Base-by-base conservation (phyloP, 106 monocot species). In the Triglochin maritima region DNA sequence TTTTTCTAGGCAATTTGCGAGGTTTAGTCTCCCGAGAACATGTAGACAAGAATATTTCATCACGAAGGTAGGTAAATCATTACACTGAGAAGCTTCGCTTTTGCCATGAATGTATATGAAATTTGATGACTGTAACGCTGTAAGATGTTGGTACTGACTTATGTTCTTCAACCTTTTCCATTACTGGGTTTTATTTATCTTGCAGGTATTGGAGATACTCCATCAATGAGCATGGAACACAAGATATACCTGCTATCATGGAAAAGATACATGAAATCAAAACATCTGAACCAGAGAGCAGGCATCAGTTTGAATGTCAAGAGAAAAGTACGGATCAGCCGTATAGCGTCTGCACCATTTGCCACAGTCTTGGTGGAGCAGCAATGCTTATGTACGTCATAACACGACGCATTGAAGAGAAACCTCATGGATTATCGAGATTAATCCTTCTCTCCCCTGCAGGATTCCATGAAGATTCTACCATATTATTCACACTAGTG, bases 191-290 rank as follows among this genome's bases (percentile, higher is more conserved):
- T 52, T 52, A 8, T 8, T 52, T 52, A 7, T 42, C 17, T 58
- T 57, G 57, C 77, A 96, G 95, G 81, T 96, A 96, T 66, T 96
- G 96, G 96, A 88, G 63, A 73, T 96, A 96, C 53, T 96, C 96
- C 9, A 83, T 96, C 59, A 96, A 96, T 46, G 96, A 96, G 81
- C 96, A 91, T 77, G 96, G 85, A 44, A 84, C 82, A 57, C 72
- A 86, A 78, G 96, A 96, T 64, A 52, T 91, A 62, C 88, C 96
- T 17, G 88, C 91, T 74, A 81, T 96, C 62, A 81, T 88, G 45
- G 90, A 87, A 16, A 86, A 96, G 70, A 91, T 96, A 71, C 85
- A 96, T 60, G 74, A 86, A 60, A 73, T 96, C 45, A 96, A 96
- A 84, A 80, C 76, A 16, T 76, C 86, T n/a, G 96, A 96, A 67